Evolutionary conservation across 2,329 filamentous ascomycete species (phyloP), one percentile per base, ranked within the genome.

Genomic region (Zasmidium angulare): DNA sequence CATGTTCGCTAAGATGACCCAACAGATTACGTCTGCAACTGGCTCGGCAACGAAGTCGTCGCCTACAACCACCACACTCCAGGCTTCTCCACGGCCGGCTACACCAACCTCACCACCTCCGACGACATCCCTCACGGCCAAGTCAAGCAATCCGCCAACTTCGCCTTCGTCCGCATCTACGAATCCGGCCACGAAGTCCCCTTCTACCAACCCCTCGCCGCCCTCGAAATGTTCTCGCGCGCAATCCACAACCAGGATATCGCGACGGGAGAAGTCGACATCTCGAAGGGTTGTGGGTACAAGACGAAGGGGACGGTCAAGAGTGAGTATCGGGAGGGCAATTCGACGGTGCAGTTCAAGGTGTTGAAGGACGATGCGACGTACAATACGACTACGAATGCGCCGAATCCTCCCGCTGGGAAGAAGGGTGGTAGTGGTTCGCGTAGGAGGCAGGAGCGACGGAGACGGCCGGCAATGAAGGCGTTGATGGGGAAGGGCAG

Each of bases 81-180:
- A 0, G 78, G 78, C 2, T 83, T 75, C 67, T 62, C 61, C 2
- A 52, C 59, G 1, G 79, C 81, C 2, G 81, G 81, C 0, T 84
- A 79, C 67, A 74, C 73, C 40, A 77, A 83, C 66, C 68, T 83
- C 22, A 66, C 66, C 2, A 79, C 77, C 1, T 74, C 74, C 2
- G 79, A 80, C 62, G 9, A 63, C 46, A 71, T 81, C 24, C 76
- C 79, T 11, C 81, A 83, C 67, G 82, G 80, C 7, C 79, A 84
- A 67, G 79, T 81, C 11, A 79, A 77, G 68, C 82, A 84, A 69
- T 74, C 77, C 9, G 80, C 76, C 23, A 75, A 77, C 55, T 82
- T 80, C 70, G 78, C 75, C 54, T 82, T 82, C 67, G 74, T 78
- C 9, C 75, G 82, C 46, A 74, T 83, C 62, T 81, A 79, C 68